Evolutionary conservation across 345 rosid genomes (phyloP), one percentile per base, ranked within the genome.

Genomic region (Melaleuca alternifolia): DNA sequence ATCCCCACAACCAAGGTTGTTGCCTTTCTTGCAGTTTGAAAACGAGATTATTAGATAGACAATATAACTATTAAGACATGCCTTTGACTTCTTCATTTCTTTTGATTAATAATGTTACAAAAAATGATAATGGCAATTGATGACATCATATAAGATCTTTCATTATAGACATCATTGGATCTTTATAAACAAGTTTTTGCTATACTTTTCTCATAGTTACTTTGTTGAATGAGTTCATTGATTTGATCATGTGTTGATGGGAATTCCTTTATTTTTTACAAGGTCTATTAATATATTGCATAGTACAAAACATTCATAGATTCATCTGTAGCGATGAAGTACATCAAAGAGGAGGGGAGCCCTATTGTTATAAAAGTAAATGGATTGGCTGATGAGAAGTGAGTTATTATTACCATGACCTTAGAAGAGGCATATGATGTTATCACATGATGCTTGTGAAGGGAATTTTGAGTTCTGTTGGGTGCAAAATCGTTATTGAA

Each of bases 311-410:
- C 95, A 83, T 96, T 96, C 88, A 85, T 90, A 0, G 93, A 96
- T 85, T 92, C 98, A 44, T 90, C 89, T 84, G 94, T 92, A 81
- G 98, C 98, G 41, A 94, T 93, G 89, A 87, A 88, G 54, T 96
- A 93, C 86, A 95, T 97, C 86, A 87, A 92, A 90, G 95, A 94
- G 83, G 94, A 95, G 88, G 99, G 98, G 11, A 92, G 89, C 14
- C 97, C 98, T 6, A 96, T 96, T 50, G 98, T 97, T 84, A 86
- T 96, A 79, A 97, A 96, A 93, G 99, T 96, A 5, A 98, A 96
- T 90, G 99, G 99, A 54, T 89, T 97, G 92, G 99, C 99, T 83
- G 95, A 98, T 85, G 98, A 98, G 83, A 97, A 97, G 92, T 98
- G 99, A 89, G 97, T 95, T 61, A 89, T 92, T 62, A 96, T 97